Evolutionary conservation across 768 basidiomycete genomes (phyloP), one percentile per base, ranked within the genome.

Genomic region (Flagelloscypha sp.): DNA sequence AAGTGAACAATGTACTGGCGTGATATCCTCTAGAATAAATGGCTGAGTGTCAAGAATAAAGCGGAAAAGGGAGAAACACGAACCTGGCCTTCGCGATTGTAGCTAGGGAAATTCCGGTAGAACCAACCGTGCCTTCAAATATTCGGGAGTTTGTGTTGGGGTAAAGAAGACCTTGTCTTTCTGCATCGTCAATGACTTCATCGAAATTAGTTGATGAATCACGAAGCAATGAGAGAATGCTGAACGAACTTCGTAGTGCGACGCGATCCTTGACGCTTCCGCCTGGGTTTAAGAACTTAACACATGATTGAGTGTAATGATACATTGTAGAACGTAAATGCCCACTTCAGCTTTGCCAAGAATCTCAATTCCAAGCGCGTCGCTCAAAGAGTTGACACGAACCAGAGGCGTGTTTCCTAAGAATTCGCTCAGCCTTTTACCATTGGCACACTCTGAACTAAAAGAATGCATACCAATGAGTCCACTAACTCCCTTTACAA

Each of bases 261-360:
- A 98, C 94, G 20, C 95, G 76, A 56, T 99, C 95, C 56, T 99
- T 99, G 33, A 97, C 85, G 36, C 93, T 97, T 25, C 95, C 95
- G 17, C 94, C 94, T 1, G 95, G 94, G 57, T 99, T 99, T 41
- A 98, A 54, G 53, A 82, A 99, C 89, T 98, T n/a, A n/a, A n/a
- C n/a, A n/a, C n/a, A n/a, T n/a, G n/a, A n/a, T n/a, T n/a, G n/a
- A n/a, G n/a, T n/a, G n/a, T n/a, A n/a, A n/a, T n/a, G n/a, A n/a
- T n/a, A n/a, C n/a, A n/a, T n/a, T n/a, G n/a, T n/a, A n/a, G n/a
- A n/a, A n/a, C n/a, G n/a, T n/a, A n/a, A n/a, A n/a, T n/a, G n/a
- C n/a, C n/a, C n/a, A 87, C 92, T 70, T 97, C 93, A 8, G 89
- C 89, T 60, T 98, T 98, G 9, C 87, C 93, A 7, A 98, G 66